Percentiles rank a stretch among this genome's conserved stretches.
phyloP scores from a whole-genome alignment of 768 basidiomycete species.

The Panellus pusillus region DNA sequence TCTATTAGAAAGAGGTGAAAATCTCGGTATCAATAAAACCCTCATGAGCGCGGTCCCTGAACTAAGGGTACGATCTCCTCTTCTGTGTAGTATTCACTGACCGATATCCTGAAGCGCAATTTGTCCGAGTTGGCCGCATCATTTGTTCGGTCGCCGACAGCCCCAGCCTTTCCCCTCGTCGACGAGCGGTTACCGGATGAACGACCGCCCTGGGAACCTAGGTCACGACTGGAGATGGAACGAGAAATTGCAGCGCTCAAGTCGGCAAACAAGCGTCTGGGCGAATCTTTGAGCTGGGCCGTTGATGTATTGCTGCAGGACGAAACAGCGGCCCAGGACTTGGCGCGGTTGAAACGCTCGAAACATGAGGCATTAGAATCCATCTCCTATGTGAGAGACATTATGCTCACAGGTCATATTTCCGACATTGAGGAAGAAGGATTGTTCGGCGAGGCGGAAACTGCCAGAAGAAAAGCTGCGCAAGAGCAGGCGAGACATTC shows the following conservation, averaged over 20 bases:
- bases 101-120: constrained; percentile 56
- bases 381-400: constrained; percentile 74
- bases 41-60: constrained; percentile 80
- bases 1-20: constrained; percentile 74
- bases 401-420: constrained; percentile 52
- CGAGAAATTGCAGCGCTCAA: constrained; percentile 56
- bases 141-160: constrained; percentile 58
- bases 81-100: not conserved
- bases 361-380: constrained; percentile 72
- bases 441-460: constrained; percentile 54
- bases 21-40: constrained; percentile 81
- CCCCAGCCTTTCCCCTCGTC: constrained; percentile 58
- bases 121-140: constrained; percentile 80
- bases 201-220: constrained; percentile 68
- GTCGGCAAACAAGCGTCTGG: constrained; percentile 61
- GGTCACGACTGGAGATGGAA: constrained; percentile 69
- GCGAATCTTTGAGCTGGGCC: constrained; percentile 72
- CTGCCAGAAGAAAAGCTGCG: constrained; percentile 24
- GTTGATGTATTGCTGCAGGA: constrained; percentile 69
- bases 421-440: constrained; percentile 64
- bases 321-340: constrained; percentile 42
- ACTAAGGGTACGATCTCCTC: constrained; percentile 50
- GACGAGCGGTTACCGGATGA: constrained; percentile 60
- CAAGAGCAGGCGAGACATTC: constrained; percentile 10
- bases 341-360: constrained; percentile 40